Conservation (phyloP, 2,329 filamentous ascomycete genomes). For the Onygena corvina region DNA sequence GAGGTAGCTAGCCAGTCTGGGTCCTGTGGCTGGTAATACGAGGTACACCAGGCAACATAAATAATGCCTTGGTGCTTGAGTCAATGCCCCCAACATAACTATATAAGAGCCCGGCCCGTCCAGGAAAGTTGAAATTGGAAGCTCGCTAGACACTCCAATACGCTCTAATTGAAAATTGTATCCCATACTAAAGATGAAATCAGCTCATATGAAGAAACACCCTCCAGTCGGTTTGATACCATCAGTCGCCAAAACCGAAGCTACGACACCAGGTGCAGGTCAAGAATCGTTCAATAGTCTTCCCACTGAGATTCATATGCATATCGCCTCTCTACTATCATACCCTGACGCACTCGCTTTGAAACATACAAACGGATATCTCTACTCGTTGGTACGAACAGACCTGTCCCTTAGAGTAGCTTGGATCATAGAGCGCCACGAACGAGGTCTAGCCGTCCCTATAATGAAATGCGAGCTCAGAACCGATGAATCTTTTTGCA, state of each 20-base stretch:
- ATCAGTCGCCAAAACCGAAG: background rate
- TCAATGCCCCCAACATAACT: background rate
- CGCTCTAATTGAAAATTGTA: no score
- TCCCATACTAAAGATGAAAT: background rate
- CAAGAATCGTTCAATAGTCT: constrained; percentile 37
- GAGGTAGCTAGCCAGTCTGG: background rate
- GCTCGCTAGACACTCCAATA: no score
- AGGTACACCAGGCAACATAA: constrained; percentile 3
- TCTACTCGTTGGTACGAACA: constrained; percentile 54
- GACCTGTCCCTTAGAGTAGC: constrained; percentile 54
- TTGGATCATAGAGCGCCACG: constrained; percentile 55
- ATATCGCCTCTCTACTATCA: constrained; percentile 48
- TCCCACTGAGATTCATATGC: constrained; percentile 55
- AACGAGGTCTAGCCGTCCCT: constrained; percentile 53
- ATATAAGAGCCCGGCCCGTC: no score
- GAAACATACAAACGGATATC: constrained; percentile 53
- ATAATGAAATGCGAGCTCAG: constrained; percentile 37
- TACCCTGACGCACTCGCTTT: constrained; percentile 61
- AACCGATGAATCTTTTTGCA: constrained; percentile 34
- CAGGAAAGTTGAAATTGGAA: no score
- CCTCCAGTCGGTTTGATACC: background rate
- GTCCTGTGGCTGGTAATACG: background rate
- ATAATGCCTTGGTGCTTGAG: background rate
- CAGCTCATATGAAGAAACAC: background rate
- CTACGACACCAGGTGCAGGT: background rate